Base-by-base conservation (phyloP, 345 rosid species). In the Eucalyptus camaldulensis region DNA sequence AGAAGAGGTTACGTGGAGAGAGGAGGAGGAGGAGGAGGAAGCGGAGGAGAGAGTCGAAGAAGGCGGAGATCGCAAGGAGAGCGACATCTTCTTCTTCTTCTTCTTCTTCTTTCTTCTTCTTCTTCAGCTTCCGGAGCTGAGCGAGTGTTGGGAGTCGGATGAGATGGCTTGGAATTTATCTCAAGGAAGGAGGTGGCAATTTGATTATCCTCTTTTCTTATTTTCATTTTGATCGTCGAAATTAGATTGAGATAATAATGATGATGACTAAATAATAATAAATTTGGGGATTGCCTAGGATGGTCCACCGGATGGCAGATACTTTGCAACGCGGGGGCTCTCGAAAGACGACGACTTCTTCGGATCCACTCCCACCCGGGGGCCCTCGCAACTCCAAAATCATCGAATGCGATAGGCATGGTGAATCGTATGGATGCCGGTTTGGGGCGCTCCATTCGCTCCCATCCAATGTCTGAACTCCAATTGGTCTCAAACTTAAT, bases 11-110 rank as follows among this genome's bases (percentile, higher is more conserved):
- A 92, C 96, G 86, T 87, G 94, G 69, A 93, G 88, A 86, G 90
- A 91, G 60, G 95, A 88, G 22, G 90, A 90, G 22, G 90, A 90
- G 60, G 95, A 88, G 90, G 93, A 93, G 65, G 92, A 89, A 31
- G 92, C 88, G 25, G 86, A 86, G 8, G 95, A 91, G 92, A 93
- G 92, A 92, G 94, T 88, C 37, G 92, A 51, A 88, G 93, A 92
- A 49, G 95, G 93, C 95, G 99, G 96, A 97, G 96, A 92, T 92
- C 91, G 96, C 99, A 97, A 95, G 92, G 97, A 88, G 92, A 95
- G 87, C 90, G 95, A 50, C 99, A 96, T 96, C 89, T 91, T 62
- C 27, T 56, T 56, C 40, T 51, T 67, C 83, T 56, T 56, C 37
- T 50, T 65, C 83, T 54, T 54, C 37, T 50, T 65, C 83, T 54